Evolutionary conservation across 2,329 filamentous ascomycete species (phyloP).

Genomic region (Aspergillus carbonarius): DNA sequence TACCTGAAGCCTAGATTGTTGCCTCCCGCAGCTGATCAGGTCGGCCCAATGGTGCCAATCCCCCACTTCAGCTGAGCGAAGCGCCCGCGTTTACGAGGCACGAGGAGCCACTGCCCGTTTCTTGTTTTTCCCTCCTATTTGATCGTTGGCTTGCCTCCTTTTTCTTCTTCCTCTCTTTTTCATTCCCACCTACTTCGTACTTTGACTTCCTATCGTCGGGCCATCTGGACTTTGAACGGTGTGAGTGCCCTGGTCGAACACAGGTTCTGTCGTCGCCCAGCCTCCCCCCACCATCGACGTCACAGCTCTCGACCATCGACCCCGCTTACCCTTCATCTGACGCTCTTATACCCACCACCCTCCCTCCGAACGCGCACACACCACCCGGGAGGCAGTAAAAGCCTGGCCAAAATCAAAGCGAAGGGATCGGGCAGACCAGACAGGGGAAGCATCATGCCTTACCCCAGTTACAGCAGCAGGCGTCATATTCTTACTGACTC

Average conservation of each 20-base stretch:
- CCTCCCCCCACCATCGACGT: not conserved
- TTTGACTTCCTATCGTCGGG: slow-evolving; percentile 21
- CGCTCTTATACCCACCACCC: not conserved
- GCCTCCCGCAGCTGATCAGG: slow-evolving; percentile 2
- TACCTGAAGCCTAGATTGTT: not conserved
- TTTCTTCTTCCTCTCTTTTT: slow-evolving; percentile 7
- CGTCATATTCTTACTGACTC: slow-evolving; percentile 23
- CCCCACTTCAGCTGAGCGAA: slow-evolving; percentile 24
- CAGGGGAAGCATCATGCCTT: slow-evolving; percentile 15
- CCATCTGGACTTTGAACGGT: not conserved
- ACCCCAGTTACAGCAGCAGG: slow-evolving; percentile 6
- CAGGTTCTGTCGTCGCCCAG: not conserved
- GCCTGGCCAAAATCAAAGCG: not conserved
- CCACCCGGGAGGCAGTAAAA: not conserved
- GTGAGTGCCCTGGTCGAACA: not conserved
- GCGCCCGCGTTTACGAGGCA: slow-evolving; percentile 15
- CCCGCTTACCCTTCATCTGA: slow-evolving; percentile 6
- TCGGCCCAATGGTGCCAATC: slow-evolving; percentile 16
- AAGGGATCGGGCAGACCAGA: not conserved
- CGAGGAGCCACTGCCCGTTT: slow-evolving; percentile 4
- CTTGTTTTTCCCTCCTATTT: slow-evolving; percentile 7
- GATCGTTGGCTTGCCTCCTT: slow-evolving; percentile 3
- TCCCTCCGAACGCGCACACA: not conserved
- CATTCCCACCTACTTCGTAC: slow-evolving; percentile 3
- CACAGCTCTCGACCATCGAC: slow-evolving; percentile 1